Conservation (phyloP, 768 basidiomycete species). For the Chlorophyllum brunneum region DNA sequence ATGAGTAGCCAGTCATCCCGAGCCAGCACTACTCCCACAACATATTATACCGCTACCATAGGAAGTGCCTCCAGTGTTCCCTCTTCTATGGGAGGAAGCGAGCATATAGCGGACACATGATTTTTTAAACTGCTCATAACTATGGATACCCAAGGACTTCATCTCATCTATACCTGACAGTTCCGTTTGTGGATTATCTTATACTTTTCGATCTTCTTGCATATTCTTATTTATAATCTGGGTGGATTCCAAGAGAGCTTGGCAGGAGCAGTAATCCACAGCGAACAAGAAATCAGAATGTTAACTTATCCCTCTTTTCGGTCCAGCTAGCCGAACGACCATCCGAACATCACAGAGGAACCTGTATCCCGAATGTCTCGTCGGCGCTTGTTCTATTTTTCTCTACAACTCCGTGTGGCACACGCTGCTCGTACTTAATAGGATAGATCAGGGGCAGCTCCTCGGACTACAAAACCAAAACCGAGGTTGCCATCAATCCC, state of each 20-base stretch:
- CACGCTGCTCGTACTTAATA: not conserved
- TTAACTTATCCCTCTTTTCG: not conserved
- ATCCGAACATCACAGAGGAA: no score
- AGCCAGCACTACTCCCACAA: conserved; percentile 8
- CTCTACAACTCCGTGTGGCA: no score
- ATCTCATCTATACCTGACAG: not conserved
- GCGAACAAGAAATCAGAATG: not conserved
- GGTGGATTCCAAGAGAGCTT: no score
- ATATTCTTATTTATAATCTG: not conserved
- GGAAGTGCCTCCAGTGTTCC: conserved; percentile 12
- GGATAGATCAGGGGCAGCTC: not conserved
- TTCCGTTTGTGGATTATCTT: not conserved
- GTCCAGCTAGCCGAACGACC: not conserved
- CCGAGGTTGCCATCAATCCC: no score
- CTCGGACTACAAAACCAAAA: not conserved
- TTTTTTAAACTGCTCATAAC: no score
- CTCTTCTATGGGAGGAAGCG: not conserved
- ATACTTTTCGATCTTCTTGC: not conserved
- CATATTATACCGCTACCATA: conserved; percentile 16
- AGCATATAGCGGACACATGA: not conserved
- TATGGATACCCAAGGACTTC: no score
- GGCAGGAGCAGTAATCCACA: no score
- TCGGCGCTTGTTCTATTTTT: not conserved
- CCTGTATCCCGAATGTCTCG: not conserved
- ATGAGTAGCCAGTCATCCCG: conserved; percentile 10